Percentiles rank a stretch among this genome's conserved stretches.
Conservation (phyloP, 352 stramenopile species). For the Phytophthora pinifolia region DNA sequence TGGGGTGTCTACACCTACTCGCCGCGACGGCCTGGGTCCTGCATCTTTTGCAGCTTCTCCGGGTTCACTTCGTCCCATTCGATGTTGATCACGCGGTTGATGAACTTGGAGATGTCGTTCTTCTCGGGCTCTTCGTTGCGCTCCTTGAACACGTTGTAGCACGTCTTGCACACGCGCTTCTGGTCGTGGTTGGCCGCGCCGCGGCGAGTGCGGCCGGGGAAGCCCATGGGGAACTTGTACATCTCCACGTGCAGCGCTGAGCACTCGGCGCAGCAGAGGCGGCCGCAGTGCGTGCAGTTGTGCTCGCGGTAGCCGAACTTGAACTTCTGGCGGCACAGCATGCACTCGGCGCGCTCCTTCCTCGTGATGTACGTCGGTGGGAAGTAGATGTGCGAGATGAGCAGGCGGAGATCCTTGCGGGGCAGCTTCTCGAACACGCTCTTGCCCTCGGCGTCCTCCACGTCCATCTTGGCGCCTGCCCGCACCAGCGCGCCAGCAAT, state of each 20-base stretch:
- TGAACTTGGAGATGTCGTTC: slow-evolving; percentile 60
- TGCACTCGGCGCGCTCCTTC: slow-evolving; percentile 82
- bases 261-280: slow-evolving; percentile 76
- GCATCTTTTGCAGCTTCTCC: slow-evolving; percentile 63
- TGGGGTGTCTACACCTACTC: slow-evolving; percentile 30
- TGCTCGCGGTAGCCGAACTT: slow-evolving; percentile 84
- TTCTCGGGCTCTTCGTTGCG: slow-evolving; percentile 68
- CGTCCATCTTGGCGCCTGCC: slow-evolving; percentile 86
- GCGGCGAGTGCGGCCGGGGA: slow-evolving; percentile 70
- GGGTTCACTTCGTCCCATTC: slow-evolving; percentile 91
- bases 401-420: slow-evolving; percentile 64
- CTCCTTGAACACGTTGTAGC: slow-evolving; percentile 85
- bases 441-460: slow-evolving; percentile 81
- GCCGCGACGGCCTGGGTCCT: slow-evolving; percentile 57
- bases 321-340: slow-evolving; percentile 87
- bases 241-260: slow-evolving; percentile 67
- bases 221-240: slow-evolving; percentile 83
- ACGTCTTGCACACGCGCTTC: slow-evolving; percentile 87
- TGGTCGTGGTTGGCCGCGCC: slow-evolving; percentile 61
- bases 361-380: slow-evolving; percentile 85
- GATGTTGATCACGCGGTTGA: slow-evolving; percentile 81
- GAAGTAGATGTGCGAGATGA: slow-evolving; percentile 88
- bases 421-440: slow-evolving; percentile 87
- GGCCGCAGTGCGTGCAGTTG: slow-evolving; percentile 87
- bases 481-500: slow-evolving; percentile 79